Conservation (phyloP, 345 rosid species). For the Gossypioides kirkii region DNA sequence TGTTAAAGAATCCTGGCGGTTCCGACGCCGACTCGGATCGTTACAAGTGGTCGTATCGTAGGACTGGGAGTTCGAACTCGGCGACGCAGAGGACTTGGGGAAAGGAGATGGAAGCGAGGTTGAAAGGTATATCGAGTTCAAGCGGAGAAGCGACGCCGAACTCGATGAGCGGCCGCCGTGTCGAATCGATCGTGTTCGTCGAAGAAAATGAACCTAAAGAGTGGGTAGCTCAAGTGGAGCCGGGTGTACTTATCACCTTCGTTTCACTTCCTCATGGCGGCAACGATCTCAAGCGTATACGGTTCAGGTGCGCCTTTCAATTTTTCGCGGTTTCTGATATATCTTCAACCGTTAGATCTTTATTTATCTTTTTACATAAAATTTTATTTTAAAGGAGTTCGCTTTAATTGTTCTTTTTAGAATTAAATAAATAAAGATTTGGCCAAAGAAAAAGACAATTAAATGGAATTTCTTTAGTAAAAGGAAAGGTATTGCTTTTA, state of each 20-base stretch:
- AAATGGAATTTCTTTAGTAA: neutral
- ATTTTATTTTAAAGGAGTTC: no score
- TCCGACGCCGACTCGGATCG: conserved; percentile 69
- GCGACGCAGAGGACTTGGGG: conserved; percentile 67
- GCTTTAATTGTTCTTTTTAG: no score
- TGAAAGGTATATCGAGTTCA: conserved; percentile 48
- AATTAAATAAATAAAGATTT: neutral
- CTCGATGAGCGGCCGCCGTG: conserved; percentile 54
- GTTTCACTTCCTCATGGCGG: conserved; percentile 91
- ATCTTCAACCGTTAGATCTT: neutral
- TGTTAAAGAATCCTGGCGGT: conserved; percentile 36
- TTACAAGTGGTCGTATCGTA: conserved; percentile 57
- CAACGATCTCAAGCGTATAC: conserved; percentile 87
- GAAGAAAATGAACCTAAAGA: conserved; percentile 87
- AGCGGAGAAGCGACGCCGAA: conserved; percentile 80
- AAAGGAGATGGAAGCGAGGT: conserved; percentile 80
- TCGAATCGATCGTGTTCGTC: conserved; percentile 60
- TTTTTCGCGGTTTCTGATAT: conserved; percentile 21
- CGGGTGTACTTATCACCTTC: conserved; percentile 89
- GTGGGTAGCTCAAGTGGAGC: conserved; percentile 99
- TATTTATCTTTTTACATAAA: no score
- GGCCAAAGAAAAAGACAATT: neutral
- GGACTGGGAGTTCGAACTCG: conserved; percentile 77
- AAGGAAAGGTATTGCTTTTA: neutral
- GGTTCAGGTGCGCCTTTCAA: conserved; percentile 61